Percentiles rank a stretch among this genome's conserved stretches.
Conservation (phyloP, 192 early-diverging fungal genomes). For the Podila verticillata region DNA sequence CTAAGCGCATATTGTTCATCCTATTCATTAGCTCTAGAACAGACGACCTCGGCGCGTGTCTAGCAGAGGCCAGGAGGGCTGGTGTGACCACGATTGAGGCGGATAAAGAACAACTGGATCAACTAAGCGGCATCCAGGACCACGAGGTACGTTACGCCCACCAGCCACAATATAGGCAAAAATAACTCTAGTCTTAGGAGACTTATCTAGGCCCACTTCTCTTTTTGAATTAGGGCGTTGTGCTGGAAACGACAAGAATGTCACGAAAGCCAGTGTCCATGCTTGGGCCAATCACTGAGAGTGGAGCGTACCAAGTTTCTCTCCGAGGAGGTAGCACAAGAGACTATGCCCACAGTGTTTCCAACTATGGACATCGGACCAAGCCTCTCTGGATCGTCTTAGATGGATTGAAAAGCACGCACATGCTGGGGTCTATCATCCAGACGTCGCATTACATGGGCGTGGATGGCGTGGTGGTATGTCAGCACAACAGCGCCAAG, state of each 20-base stretch:
- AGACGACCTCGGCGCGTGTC: background rate
- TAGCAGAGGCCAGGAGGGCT: background rate
- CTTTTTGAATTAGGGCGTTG: background rate
- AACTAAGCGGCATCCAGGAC: background rate
- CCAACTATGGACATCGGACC: background rate
- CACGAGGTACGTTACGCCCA: background rate
- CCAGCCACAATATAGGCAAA: background rate
- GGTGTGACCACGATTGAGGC: background rate
- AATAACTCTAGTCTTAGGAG: background rate
- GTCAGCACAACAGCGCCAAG: background rate
- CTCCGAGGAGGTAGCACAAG: background rate
- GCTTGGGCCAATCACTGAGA: background rate
- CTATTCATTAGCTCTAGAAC: background rate
- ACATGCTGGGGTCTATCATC: background rate
- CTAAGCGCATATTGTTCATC: background rate
- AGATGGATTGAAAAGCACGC: background rate
- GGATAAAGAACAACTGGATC: background rate
- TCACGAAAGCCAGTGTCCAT: background rate
- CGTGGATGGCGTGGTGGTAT: background rate
- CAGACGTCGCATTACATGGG: background rate
- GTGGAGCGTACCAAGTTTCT: background rate
- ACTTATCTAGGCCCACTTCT: too few species aligned
- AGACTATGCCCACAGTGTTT: background rate
- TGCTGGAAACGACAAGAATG: constrained; percentile 1
- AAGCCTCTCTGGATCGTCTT: constrained; percentile 1